Conservation (phyloP, 139 green algal species). For the Picochlorum costavermella region DNA sequence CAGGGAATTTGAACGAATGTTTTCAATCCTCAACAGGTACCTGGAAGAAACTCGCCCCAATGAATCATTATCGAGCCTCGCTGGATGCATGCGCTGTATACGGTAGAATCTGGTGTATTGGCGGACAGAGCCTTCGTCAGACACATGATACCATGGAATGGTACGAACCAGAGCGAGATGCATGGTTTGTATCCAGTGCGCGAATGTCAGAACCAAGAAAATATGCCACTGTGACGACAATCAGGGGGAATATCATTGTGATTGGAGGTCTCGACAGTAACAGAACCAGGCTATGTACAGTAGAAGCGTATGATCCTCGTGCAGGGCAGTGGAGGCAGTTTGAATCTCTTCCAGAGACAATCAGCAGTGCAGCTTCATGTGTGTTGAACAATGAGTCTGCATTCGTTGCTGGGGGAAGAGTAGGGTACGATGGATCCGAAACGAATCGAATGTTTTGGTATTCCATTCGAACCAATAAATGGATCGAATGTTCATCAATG, state of each 20-base stretch:
- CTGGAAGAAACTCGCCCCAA: slow-evolving; percentile 24
- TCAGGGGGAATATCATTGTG: slow-evolving; percentile 37
- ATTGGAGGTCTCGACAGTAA: slow-evolving; percentile 48
- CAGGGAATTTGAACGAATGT: slow-evolving; percentile 26
- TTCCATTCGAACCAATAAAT: too few species aligned
- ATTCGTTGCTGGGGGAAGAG: slow-evolving; percentile 41
- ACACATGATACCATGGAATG: slow-evolving; percentile 41
- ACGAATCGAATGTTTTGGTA: too few species aligned
- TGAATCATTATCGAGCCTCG: slow-evolving; percentile 24
- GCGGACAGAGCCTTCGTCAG: slow-evolving; percentile 36
- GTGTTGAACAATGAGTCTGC: slow-evolving; percentile 41
- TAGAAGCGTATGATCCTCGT: slow-evolving; percentile 56
- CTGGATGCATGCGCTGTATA: slow-evolving; percentile 19
- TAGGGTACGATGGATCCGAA: too few species aligned
- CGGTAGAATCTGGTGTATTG: slow-evolving; percentile 43
- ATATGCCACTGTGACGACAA: slow-evolving; percentile 36
- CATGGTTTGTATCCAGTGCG: slow-evolving; percentile 26
- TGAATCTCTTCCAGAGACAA: slow-evolving; percentile 28
- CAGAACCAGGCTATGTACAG: slow-evolving; percentile 23
- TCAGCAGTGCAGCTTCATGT: slow-evolving; percentile 43
- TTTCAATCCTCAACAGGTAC: slow-evolving; percentile 5
- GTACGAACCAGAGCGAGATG: slow-evolving; percentile 17
- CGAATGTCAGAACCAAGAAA: slow-evolving; percentile 30
- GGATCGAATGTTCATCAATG: too few species aligned
- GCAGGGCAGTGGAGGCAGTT: slow-evolving; percentile 49